phyloP scores from a whole-genome alignment of 2,329 filamentous ascomycete species.

The Tricladium varicosporioides region DNA sequence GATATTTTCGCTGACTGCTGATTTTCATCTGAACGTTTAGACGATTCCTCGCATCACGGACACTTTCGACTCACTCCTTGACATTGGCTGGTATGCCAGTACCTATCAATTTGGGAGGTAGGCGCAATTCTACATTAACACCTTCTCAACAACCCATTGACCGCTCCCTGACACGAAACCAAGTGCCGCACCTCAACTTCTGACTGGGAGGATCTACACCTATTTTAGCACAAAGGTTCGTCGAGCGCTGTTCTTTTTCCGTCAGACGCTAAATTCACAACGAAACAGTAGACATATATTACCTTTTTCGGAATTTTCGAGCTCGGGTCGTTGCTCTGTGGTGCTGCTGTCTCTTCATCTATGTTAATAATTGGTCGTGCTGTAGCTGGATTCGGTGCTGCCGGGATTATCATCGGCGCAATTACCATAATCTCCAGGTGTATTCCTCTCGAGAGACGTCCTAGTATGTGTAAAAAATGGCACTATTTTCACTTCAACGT shows the following conservation, averaged over 20 bases:
- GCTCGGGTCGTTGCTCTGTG: constrained; percentile 54
- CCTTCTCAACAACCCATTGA: too few species aligned
- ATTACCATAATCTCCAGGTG: constrained; percentile 48
- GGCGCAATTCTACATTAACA: not conserved
- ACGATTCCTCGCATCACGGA: constrained; percentile 29
- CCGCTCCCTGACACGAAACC: not conserved
- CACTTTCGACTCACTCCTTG: constrained; percentile 35
- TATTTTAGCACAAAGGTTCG: constrained; percentile 34
- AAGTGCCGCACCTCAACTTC: constrained; percentile 6
- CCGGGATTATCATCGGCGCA: constrained; percentile 49
- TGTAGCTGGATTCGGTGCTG: constrained; percentile 50
- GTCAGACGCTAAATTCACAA: constrained; percentile 2
- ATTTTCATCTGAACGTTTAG: not conserved
- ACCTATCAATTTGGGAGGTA: not conserved
- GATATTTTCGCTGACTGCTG: not conserved
- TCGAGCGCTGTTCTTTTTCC: not conserved
- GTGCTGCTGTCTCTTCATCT: constrained; percentile 43
- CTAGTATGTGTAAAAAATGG: constrained; percentile 9
- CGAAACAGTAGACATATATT: not conserved
- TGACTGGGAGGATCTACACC: constrained; percentile 12
- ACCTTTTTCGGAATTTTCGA: constrained; percentile 48
- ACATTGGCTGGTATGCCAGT: constrained; percentile 35
- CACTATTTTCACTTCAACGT: not conserved
- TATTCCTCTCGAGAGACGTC: constrained; percentile 18
- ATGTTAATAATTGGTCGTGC: constrained; percentile 56